phyloP scores from a whole-genome alignment of 2,329 filamentous ascomycete genomes.

The Helminthosporium solani region DNA sequence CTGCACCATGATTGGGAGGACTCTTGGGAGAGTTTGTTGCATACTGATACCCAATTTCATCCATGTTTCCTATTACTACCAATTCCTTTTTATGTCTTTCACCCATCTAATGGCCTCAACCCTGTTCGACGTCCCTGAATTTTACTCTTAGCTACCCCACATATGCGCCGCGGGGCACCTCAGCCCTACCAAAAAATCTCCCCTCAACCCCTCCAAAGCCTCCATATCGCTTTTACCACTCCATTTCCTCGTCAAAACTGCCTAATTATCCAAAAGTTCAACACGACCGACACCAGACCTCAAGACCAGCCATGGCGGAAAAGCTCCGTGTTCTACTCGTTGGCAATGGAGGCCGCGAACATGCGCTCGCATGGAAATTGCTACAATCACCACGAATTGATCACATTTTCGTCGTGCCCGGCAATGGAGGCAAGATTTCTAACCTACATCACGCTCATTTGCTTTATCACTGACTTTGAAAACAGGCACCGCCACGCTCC shows the following conservation, averaged over 20 bases:
- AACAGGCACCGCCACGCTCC: slow-evolving; percentile 55
- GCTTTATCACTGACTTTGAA: background rate
- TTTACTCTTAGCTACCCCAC: background rate
- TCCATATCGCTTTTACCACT: background rate
- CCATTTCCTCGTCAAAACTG: background rate
- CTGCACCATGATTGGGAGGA: too few relatives aligned
- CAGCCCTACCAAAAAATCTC: slow-evolving; percentile 4
- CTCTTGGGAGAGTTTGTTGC: background rate
- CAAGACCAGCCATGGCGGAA: background rate
- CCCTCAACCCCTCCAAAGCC: background rate
- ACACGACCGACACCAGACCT: background rate
- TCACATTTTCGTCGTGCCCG: slow-evolving; percentile 67
- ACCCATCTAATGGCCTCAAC: slow-evolving; percentile 3
- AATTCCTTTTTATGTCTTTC: too few relatives aligned
- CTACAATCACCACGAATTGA: slow-evolving; percentile 77
- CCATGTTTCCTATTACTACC: background rate
- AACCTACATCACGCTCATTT: too few relatives aligned
- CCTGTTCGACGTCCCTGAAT: background rate
- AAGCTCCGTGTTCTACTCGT: slow-evolving; percentile 67
- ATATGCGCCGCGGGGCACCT: slow-evolving; percentile 2
- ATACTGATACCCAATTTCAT: background rate
- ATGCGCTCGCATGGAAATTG: slow-evolving; percentile 92
- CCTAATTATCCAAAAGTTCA: background rate
- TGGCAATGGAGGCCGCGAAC: slow-evolving; percentile 91
- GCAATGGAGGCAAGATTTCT: slow-evolving; percentile 69